phyloP scores from a whole-genome alignment of 148 eudicot species.

The Heliamphora exappendiculata region DNA sequence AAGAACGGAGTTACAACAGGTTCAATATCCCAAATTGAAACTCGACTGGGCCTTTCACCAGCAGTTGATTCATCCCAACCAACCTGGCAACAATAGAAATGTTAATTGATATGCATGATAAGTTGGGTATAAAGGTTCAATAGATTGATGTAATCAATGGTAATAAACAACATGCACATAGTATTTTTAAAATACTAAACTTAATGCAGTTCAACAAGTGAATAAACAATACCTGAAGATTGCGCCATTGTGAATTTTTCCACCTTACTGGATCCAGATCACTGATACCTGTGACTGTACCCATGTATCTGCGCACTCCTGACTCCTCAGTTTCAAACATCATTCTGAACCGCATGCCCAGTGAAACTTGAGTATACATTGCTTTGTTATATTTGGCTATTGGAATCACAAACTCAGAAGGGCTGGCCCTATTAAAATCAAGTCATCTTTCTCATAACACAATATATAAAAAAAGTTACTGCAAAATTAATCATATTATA shows the following conservation, averaged over 20 bases:
- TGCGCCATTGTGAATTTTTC: conserved; percentile 97
- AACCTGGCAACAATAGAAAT: conserved; percentile 45
- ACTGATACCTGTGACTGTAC: conserved; percentile 76
- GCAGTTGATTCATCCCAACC: conserved; percentile 99
- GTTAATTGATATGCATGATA: background rate
- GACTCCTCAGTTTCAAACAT: conserved; percentile 99
- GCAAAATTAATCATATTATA: background rate
- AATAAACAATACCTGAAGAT: conserved; percentile 57
- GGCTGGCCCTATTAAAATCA: conserved; percentile 62
- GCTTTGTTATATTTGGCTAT: conserved; percentile 95
- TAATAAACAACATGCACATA: background rate
- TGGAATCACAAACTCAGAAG: conserved; percentile 91
- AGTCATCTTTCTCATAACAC: background rate
- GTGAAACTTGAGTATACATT: conserved; percentile 86
- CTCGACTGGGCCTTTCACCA: conserved; percentile 91
- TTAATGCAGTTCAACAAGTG: background rate
- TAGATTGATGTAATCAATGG: background rate
- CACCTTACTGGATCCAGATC: conserved; percentile 82
- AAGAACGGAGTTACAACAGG: conserved; percentile 95
- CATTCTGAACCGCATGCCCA: conserved; percentile 97
- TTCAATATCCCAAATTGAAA: conserved; percentile 93
- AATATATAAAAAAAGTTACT: background rate
- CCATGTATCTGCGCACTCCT: conserved; percentile 93
- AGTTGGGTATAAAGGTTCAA: background rate
- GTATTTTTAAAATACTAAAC: background rate